Base-by-base conservation (phyloP, 192 early-diverging fungal genomes). In the Coemansia sp. region DNA sequence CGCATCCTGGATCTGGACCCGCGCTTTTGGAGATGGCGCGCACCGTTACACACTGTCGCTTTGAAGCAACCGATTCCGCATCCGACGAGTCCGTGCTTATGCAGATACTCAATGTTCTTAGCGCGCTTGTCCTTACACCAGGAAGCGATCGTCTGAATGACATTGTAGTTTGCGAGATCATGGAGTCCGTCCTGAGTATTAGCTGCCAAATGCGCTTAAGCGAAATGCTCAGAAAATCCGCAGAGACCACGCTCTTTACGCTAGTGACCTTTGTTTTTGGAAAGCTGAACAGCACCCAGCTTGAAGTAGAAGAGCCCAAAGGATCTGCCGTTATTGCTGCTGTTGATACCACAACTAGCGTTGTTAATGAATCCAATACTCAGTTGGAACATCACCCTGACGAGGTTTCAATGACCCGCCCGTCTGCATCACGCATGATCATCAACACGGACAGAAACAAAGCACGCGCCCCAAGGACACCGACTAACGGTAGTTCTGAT, bases 111-210 rank as follows among this genome's bases (percentile, higher is more conserved):
- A 86, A 89, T 26, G 85, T 99, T 10, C 74, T 96, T 26, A 81
- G 90, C 49, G 85, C 88, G 46, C 85, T 93, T 7, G 79, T 94
- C 40, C 86, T 84, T 58, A 94, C 92, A 68, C 70, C 86, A 60
- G 87, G 89, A 67, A 86, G 91, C 49, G 59, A 68, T 31, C 75
- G 79, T 4, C 72, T 99, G 30, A 90, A 91, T 55, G 96, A 99
- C 72, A 94, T 94, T 71, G 89, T 90, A 15, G 87, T 98, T 15
- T 99, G 97, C 72, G 94, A 94, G 66, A 96, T 98, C 86, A 93
- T 98, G 74, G 97, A 99, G 83, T 94, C 94, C 21, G 94, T 91
- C 16, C 88, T 99, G 58, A 94, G 93, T 71, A 95, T 99, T 92
- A 93, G 92, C 73, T 98, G 96, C 74, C 96, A 96, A 83, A 88